phyloP scores from a whole-genome alignment of 139 green algal species.

The Auxenochlorella pyrenoidosa region DNA sequence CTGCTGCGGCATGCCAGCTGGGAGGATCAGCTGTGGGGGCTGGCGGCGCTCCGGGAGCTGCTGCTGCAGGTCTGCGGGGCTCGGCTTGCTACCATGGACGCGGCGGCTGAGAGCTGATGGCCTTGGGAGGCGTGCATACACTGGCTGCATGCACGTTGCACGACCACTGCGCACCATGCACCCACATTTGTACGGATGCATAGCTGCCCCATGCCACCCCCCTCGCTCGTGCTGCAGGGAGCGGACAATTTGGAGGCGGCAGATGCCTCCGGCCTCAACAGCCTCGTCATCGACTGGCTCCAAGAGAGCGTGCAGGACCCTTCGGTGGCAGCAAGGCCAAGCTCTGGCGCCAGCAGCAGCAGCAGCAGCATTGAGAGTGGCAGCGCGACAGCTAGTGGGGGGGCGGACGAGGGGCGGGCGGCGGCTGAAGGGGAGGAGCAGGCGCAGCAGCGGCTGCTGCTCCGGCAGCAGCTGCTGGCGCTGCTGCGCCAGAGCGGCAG shows the following conservation, averaged over 20 bases:
- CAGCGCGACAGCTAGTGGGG: neutral
- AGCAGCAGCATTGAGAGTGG: neutral
- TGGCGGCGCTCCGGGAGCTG: conserved; percentile 39
- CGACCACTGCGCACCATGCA: neutral
- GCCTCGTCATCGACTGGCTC: conserved; percentile 52
- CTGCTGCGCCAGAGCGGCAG: conserved; percentile 49
- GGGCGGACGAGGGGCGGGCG: neutral
- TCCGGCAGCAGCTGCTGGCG: conserved; percentile 41
- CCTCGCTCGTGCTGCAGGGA: neutral
- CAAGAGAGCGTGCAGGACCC: neutral
- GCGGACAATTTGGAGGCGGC: conserved; percentile 49
- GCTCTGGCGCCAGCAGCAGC: no score
- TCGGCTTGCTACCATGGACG: no score
- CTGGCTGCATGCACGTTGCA: no score
- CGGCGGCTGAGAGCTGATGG: no score
- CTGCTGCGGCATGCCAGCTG: conserved; percentile 27
- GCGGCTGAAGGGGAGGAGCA: no score
- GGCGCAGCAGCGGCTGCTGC: neutral
- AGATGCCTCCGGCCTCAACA: conserved; percentile 45
- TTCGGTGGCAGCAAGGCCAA: no score
- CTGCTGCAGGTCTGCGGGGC: conserved; percentile 35
- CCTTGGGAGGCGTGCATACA: no score
- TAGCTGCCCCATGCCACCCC: no score
- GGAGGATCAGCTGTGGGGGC: conserved; percentile 40
- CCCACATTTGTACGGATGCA: neutral